Evolutionary conservation across 768 basidiomycete species (phyloP).

Genomic region (Ramaria sp.): DNA sequence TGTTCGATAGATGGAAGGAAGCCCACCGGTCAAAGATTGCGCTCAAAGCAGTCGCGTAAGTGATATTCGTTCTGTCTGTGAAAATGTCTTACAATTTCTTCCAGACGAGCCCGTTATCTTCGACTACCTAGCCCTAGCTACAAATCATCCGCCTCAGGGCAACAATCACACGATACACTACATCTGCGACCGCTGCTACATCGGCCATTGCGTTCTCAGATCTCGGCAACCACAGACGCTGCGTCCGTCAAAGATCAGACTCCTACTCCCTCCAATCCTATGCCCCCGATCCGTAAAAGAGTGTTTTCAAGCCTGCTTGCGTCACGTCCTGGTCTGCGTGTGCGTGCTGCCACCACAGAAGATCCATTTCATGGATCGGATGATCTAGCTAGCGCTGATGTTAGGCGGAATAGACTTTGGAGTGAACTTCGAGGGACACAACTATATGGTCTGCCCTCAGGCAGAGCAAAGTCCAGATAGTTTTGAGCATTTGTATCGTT

Average conservation of each 20-base stretch:
- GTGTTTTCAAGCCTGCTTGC: neutral
- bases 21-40: constrained; percentile 58
- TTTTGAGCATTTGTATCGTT: neutral
- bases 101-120: constrained; percentile 72
- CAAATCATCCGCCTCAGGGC: neutral
- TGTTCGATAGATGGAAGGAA: constrained; percentile 57
- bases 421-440: constrained; percentile 4
- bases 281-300: neutral
- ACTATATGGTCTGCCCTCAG: neutral
- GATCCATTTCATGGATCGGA: neutral
- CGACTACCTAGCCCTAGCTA: constrained; percentile 38
- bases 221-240: neutral
- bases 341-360: neutral
- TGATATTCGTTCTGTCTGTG: constrained; percentile 16
- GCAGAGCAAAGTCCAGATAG: neutral
- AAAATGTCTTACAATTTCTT: constrained; percentile 13
- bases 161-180: neutral
- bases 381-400: neutral
- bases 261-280: neutral
- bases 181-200: constrained; percentile 2
- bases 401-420: constrained; percentile 1
- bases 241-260: neutral
- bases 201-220: constrained; percentile 1
- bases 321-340: neutral
- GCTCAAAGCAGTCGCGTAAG: constrained; percentile 77